phyloP scores from a whole-genome alignment of 148 eudicot species.

The Cornus kousa region DNA sequence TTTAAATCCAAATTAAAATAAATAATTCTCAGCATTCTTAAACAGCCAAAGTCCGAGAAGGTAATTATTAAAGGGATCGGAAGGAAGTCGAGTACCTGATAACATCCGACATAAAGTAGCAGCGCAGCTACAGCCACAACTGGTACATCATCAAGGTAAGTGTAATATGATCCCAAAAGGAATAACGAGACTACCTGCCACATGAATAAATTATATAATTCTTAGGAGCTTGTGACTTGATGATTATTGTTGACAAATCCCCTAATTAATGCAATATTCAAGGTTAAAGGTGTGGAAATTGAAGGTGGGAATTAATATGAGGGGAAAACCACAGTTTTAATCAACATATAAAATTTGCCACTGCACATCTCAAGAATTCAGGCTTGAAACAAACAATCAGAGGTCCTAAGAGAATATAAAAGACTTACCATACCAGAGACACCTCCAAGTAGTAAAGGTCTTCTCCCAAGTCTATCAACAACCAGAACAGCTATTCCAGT shows the following conservation, averaged over 20 bases:
- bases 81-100: constrained; percentile 57
- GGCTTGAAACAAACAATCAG: background rate
- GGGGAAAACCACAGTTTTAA: background rate
- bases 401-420: background rate
- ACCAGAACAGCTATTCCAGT: constrained; percentile 79
- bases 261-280: background rate
- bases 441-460: constrained; percentile 95
- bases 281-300: background rate
- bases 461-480: constrained; percentile 92
- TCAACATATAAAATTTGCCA: background rate
- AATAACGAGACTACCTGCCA: constrained; percentile 71
- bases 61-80: background rate
- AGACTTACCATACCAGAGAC: constrained; percentile 83
- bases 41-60: background rate
- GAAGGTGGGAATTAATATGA: background rate
- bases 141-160: constrained; percentile 68
- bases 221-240: constrained; percentile 4
- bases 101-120: constrained; percentile 89
- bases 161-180: constrained; percentile 91
- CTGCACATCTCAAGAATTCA: background rate
- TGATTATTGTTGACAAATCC: background rate
- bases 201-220: constrained; percentile 6
- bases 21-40: background rate
- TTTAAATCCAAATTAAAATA: background rate
- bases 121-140: constrained; percentile 81